Base-by-base conservation (phyloP, 176 grass and related monocot species). In the Musa beccarii region DNA sequence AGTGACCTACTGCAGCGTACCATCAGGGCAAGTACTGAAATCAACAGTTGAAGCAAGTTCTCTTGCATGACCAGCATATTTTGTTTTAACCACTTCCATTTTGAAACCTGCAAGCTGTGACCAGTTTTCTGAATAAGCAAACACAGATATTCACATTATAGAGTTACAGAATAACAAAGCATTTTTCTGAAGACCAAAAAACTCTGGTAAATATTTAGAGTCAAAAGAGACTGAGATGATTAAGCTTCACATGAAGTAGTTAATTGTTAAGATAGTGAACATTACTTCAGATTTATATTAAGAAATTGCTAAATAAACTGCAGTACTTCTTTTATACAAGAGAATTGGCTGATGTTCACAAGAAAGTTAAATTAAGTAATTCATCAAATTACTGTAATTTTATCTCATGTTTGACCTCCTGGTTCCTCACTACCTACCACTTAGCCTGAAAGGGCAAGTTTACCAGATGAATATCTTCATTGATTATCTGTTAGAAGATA, bases 1-100 rank as follows among this genome's bases (percentile, higher is more conserved):
- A 29, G 11, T 29, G 16, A 64, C 59, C n/a, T 19, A 52, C n/a
- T 6, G 20, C 10, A 65, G 76, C 64, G 82, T 92, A 90, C 94
- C 94, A 82, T 91, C 82, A 79, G 88, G 88, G 66, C 69, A 93
- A 83, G 83, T 83, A 53, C 59, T 80, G 66, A 93, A 79, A 66
- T 97, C 83, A 71, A 97, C 66, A 59, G 77, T 87, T 69, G 86
- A 93, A 79, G 90, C 84, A 87, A 97, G 79, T 69, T 73, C 29
- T 73, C 89, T 87, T 81, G 93, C 93, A 83, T 93, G 88, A 71
- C 90, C 93, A 14, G 93, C 87, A 82, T 86, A 82, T 61, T 79
- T 78, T 66, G 93, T 97, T 81, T 97, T 85, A 10, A 97, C 75
- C 17, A 97, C 87, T 85, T 87, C 79, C 93, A 97, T 97, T 10